Base-by-base conservation (phyloP, 2,329 filamentous ascomycete genomes). In the Sporothrix euskadiensis region DNA sequence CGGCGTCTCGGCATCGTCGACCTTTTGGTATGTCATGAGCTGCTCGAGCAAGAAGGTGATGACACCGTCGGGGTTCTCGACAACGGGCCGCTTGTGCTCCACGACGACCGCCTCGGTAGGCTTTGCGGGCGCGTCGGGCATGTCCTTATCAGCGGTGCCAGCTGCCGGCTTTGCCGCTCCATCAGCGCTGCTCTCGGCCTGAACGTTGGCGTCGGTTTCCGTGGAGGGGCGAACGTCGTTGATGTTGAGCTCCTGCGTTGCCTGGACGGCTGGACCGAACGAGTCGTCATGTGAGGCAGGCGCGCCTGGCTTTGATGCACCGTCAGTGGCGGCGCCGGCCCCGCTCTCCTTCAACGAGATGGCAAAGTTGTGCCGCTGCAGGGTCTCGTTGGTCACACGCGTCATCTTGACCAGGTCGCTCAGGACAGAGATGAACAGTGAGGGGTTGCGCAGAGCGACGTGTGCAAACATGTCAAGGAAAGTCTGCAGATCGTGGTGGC, bases 41-140 rank as follows among this genome's bases (percentile, higher is more conserved):
- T 99, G 96, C 74, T 93, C 97, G 4, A 99, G 89, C 30, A 99
- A 86, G 81, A 97, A 99, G 79, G 98, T 94, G 73, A 99, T 91
- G 3, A 99, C 94, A 4, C 96, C 96, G 81, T 98, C 96, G 0
- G 95, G 94, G 75, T 96, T 94, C 81, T 98, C 94, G 6, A 98
- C 90, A 14, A 94, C 87, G 0, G 96, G 95, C 9, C 92, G 86
- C 82, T 97, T 98, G 56, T 89, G 82, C 74, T 98, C 94, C 49
- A 83, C 80, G 3, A 85, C 78, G 3, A 85, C 81, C 81, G 95
- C 97, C 39, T 81, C 76, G 32, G 81, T 81, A 81, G 95, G 97
- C 44, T 81, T 81, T 81, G 95, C 97, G 3, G 88, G 85, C 26
- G 84, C 87, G 78, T 93, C 91, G 1, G 84, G 81, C 84, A 89